A percentile compares a stretch with the other conserved stretches of the same genome.
Conservation (phyloP, 2,329 filamentous ascomycete species). For the Alternaria conjuncta region DNA sequence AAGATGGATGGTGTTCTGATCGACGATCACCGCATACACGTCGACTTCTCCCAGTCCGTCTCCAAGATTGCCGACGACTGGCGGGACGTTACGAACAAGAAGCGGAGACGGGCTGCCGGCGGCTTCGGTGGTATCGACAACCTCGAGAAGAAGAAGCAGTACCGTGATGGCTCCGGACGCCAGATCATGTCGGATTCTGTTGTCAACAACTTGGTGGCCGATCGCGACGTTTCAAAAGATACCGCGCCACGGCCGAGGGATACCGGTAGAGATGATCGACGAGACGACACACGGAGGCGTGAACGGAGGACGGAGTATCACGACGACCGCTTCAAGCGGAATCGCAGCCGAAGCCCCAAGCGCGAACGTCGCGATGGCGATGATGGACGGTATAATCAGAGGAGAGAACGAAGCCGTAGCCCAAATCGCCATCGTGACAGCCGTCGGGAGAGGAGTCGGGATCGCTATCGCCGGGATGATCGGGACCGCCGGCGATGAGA, state of each 20-base stretch:
- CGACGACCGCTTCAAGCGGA: conserved; percentile 48
- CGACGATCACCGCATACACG: conserved; percentile 95
- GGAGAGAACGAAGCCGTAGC: conserved; percentile 39
- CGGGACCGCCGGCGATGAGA: conserved; percentile 40
- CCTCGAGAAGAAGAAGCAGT: conserved; percentile 89
- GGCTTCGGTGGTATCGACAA: conserved; percentile 88
- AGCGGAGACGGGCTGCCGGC: conserved; percentile 70
- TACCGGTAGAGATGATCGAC: conserved; percentile 30
- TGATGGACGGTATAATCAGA: conserved; percentile 37
- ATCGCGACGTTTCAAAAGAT: conserved; percentile 26
- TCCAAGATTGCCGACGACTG: conserved; percentile 86
- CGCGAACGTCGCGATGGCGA: conserved; percentile 41
- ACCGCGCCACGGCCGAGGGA: conserved; percentile 13
- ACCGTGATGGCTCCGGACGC: conserved; percentile 53
- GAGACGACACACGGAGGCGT: conserved; percentile 50
- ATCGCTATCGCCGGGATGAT: conserved; percentile 50
- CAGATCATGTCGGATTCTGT: conserved; percentile 42
- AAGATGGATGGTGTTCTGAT: conserved; percentile 99
- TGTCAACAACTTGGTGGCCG: conserved; percentile 40
- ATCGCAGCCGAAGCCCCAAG: conserved; percentile 45
- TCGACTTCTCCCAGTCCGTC: conserved; percentile 97
- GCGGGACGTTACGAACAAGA: conserved; percentile 83
- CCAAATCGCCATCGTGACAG: conserved; percentile 43
- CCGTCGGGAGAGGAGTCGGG: conserved; percentile 46
- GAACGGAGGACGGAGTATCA: conserved; percentile 45